These are phyloP conservation scores for Spathaspora arborariae DNA, from an alignment of 805 yeast genomes.

Conservation along the genomic window DNA sequence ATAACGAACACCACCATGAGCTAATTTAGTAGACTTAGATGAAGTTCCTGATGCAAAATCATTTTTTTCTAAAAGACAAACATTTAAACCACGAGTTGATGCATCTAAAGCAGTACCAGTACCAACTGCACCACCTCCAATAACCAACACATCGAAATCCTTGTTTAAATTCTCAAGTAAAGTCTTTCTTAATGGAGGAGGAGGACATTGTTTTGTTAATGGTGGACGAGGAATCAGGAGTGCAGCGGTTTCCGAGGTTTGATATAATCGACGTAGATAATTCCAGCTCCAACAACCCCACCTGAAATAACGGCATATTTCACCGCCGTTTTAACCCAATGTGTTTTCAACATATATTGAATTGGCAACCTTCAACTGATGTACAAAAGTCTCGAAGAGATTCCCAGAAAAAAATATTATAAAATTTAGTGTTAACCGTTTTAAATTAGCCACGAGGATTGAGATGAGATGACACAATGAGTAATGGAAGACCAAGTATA, in stretches of 20 bases:
- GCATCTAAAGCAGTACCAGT: slow-evolving; percentile 93
- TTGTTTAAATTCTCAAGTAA: slow-evolving; percentile 46
- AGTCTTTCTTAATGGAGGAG: slow-evolving; percentile 57
- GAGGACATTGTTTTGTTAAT: slow-evolving; percentile 38
- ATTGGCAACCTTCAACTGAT: neutral
- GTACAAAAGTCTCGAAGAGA: neutral
- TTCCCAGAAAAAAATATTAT: neutral
- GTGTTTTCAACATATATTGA: neutral
- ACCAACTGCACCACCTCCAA: slow-evolving; percentile 98
- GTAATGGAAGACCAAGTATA: too few relatives aligned
- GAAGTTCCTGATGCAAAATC: slow-evolving; percentile 94
- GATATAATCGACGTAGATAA: slow-evolving; percentile 39
- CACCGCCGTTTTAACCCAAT: neutral
- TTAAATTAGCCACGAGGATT: neutral
- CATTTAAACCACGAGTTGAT: slow-evolving; percentile 83
- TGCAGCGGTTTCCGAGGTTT: slow-evolving; percentile 29
- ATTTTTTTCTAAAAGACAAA: slow-evolving; percentile 77
- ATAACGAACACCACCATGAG: slow-evolving; percentile 96
- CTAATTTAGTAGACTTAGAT: slow-evolving; percentile 92
- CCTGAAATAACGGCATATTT: neutral
- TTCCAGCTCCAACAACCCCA: slow-evolving; percentile 28
- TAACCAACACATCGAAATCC: slow-evolving; percentile 74
- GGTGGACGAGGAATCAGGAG: slow-evolving; percentile 36
- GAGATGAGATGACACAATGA: neutral
- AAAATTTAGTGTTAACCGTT: neutral